A percentile compares a stretch with the other conserved stretches of the same genome.
Conservation (phyloP, 2,329 filamentous ascomycete genomes). For the Hansfordia pulvinata region DNA sequence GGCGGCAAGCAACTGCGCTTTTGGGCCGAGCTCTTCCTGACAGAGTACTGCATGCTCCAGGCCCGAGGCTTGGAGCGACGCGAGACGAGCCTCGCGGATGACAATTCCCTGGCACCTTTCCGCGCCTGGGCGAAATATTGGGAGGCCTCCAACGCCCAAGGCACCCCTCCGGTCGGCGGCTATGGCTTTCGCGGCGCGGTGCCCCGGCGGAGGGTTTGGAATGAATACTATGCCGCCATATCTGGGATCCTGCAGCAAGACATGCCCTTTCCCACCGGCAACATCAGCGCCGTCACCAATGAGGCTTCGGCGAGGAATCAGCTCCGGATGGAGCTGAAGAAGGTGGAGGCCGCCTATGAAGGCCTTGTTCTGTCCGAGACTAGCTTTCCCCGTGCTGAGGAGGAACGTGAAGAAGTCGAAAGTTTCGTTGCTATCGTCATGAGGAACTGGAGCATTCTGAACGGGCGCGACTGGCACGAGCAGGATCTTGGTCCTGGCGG, state of each 20-base stretch:
- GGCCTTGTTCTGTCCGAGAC: constrained; percentile 64
- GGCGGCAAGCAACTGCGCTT: constrained; percentile 54
- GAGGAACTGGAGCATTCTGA: constrained; percentile 73
- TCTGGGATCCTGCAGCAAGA: constrained; percentile 61
- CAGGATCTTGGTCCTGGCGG: constrained; percentile 71
- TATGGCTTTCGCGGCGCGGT: constrained; percentile 45
- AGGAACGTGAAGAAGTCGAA: constrained; percentile 69
- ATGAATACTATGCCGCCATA: constrained; percentile 68
- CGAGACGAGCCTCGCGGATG: constrained; percentile 34
- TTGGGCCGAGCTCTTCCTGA: constrained; percentile 69
- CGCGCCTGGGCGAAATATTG: constrained; percentile 61
- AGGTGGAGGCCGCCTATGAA: constrained; percentile 70
- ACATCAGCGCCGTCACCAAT: constrained; percentile 23
- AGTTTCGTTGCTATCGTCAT: constrained; percentile 68
- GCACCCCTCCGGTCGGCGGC: constrained; percentile 33
- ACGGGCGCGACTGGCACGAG: constrained; percentile 68
- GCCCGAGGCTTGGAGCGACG: constrained; percentile 42
- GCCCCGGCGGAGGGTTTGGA: constrained; percentile 61
- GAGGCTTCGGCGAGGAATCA: constrained; percentile 44
- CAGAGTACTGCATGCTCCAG: constrained; percentile 59
- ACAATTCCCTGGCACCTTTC: constrained; percentile 41
- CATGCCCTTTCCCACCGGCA: constrained; percentile 42
- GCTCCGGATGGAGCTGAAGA: constrained; percentile 64
- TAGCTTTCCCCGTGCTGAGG: constrained; percentile 71
- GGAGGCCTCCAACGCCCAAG: constrained; percentile 29